Evolutionary conservation across 305 asterid species (phyloP), one percentile per base, ranked within the genome.

Genomic region (Fraxinus baroniana): DNA sequence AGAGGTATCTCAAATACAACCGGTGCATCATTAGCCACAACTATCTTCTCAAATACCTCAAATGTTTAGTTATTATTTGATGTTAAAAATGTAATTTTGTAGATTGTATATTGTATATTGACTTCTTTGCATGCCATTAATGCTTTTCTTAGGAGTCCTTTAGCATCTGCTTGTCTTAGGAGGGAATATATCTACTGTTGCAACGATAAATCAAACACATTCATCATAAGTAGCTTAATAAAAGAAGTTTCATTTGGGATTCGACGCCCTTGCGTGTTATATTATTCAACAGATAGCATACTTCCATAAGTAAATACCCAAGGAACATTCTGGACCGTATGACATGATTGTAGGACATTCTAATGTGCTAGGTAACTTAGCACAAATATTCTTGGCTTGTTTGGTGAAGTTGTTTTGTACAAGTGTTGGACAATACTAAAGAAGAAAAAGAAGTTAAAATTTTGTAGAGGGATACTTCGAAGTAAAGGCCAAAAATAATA

Each of bases 21-120:
- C 32, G 2, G 44, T 30, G 76, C 76, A 71, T 37, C 76, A 71
- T 71, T 32, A 71, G 41, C 76, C 76, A 71, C 76, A 71, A 15
- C 76, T 4, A 17, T 71, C 41, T 30, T 15, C 76, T 71, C 76
- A 32, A n/a, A 71, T 32, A 30, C 26, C 46, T 32, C 76, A 71
- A 71, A 33, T 33, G 76, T 22, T 71, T 71, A 17, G 76, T 71
- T 32, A 71, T 71, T 15, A 68, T 26, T 68, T 28, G 36, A 28
- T 71, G 76, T 33, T 15, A 5, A 32, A 71, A 15, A 71, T 32
- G 76, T 2, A 71, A 71, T 33, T 30, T 71, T 71, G 39, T 71
- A 36, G 30, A 32, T 71, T 32, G 2, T 66, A 28, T 13, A 46
- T 52, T 52, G 55, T 44, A 52, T 26, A 12, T 68, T 28, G 22